A percentile compares a stretch with the other conserved stretches of the same genome.
Conservation (phyloP, 495 filamentous ascomycete genomes). For the Diplogelasinospora grovesii region DNA sequence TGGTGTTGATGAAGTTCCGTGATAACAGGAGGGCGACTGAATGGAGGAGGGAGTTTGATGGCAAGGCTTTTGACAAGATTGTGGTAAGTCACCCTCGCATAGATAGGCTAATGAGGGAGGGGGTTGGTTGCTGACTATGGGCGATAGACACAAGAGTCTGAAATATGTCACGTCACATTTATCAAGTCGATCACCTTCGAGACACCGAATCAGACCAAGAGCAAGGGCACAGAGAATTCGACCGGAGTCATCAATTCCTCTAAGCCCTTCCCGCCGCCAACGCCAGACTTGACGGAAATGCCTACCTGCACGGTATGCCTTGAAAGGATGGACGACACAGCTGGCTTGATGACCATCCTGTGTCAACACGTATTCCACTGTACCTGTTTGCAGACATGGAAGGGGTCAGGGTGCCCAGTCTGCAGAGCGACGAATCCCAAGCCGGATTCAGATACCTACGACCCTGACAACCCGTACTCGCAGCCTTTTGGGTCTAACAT, state of each 20-base stretch:
- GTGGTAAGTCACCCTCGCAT: constrained; percentile 54
- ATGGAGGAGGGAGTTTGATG: constrained; percentile 87
- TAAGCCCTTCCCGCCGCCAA: constrained; percentile 87
- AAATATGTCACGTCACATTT: constrained; percentile 94
- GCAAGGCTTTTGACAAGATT: constrained; percentile 88
- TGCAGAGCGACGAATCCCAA: constrained; percentile 72
- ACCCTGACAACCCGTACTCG: constrained; percentile 34
- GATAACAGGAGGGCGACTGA: constrained; percentile 62
- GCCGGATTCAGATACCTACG: constrained; percentile 19
- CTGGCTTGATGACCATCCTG: constrained; percentile 86
- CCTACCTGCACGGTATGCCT: constrained; percentile 96
- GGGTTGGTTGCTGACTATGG: neutral
- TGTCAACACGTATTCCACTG: constrained; percentile 99
- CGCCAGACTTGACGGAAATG: constrained; percentile 80
- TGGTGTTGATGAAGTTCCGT: constrained; percentile 96
- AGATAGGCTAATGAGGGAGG: neutral
- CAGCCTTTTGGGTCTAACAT: constrained; percentile 43
- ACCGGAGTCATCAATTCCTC: constrained; percentile 45
- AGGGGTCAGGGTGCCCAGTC: constrained; percentile 86
- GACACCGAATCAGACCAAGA: constrained; percentile 34
- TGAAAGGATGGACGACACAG: constrained; percentile 97
- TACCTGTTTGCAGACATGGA: constrained; percentile 94
- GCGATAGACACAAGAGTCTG: constrained; percentile 54
- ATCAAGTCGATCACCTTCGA: constrained; percentile 78
- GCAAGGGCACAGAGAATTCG: constrained; percentile 50